phyloP scores from a whole-genome alignment of 345 rosid species.

The Odontarrhena argentea region DNA sequence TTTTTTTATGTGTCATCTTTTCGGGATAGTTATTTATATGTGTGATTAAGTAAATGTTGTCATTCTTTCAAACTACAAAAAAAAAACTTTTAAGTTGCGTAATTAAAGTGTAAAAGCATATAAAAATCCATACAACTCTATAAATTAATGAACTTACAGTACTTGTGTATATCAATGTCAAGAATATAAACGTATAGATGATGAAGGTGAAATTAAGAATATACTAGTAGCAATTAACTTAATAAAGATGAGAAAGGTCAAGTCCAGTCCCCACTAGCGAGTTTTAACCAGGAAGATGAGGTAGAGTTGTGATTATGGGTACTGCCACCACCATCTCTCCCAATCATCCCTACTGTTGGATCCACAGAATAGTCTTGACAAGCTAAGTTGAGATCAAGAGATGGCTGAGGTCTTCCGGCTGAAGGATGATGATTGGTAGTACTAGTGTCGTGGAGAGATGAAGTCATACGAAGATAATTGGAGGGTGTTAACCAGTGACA shows the following conservation, averaged over 20 bases:
- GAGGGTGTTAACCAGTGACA: slow-evolving; percentile 95
- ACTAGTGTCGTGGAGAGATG: slow-evolving; percentile 13
- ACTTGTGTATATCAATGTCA: slow-evolving; percentile 8
- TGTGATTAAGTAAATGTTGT: no score
- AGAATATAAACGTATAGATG: slow-evolving; percentile 9
- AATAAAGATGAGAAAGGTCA: slow-evolving; percentile 15
- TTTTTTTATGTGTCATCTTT: no score
- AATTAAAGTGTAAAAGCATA: not conserved
- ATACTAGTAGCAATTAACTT: slow-evolving; percentile 14
- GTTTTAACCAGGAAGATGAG: slow-evolving; percentile 43
- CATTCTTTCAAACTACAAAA: no score
- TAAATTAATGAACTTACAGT: slow-evolving; percentile 21
- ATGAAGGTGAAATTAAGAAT: slow-evolving; percentile 4
- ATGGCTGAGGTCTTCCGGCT: slow-evolving; percentile 26
- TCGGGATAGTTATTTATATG: no score
- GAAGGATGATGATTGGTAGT: slow-evolving; percentile 6
- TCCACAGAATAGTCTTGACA: slow-evolving; percentile 40
- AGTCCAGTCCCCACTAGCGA: slow-evolving; percentile 43
- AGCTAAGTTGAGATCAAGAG: slow-evolving; percentile 43
- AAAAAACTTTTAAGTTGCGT: no score
- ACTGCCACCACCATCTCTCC: slow-evolving; percentile 25
- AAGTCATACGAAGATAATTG: slow-evolving; percentile 39
- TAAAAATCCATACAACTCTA: slow-evolving; percentile 24
- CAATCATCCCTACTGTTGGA: slow-evolving; percentile 33
- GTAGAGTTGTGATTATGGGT: slow-evolving; percentile 12